Evolutionary conservation across 2,329 filamentous ascomycete species (phyloP).

Genomic region (Pestalotiopsis sp.): DNA sequence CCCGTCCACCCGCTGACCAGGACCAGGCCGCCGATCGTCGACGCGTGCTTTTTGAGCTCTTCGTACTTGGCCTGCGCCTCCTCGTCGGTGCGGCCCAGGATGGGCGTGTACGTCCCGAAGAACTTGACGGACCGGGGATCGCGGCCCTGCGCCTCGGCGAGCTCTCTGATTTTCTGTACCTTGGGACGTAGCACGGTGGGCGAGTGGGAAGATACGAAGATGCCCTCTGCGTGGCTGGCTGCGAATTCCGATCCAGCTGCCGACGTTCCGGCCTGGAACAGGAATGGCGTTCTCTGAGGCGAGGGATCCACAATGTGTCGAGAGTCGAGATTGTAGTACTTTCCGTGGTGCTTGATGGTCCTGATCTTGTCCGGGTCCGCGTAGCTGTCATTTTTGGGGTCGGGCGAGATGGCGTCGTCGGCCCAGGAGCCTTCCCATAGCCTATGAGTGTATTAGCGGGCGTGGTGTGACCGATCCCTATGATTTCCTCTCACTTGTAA

Average conservation of each 20-base stretch:
- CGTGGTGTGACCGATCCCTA: no score
- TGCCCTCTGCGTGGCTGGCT: slow-evolving; percentile 59
- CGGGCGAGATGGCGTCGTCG: slow-evolving; percentile 56
- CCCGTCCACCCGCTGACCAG: slow-evolving; percentile 62
- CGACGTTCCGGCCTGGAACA: slow-evolving; percentile 63
- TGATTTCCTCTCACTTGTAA: slow-evolving; percentile 48
- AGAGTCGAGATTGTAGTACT: slow-evolving; percentile 51
- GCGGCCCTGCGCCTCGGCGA: slow-evolving; percentile 52
- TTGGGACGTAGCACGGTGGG: slow-evolving; percentile 51
- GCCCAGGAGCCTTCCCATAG: slow-evolving; percentile 60
- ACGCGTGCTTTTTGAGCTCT: slow-evolving; percentile 54
- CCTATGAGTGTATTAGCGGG: slow-evolving; percentile 27
- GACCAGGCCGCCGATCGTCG: slow-evolving; percentile 55
- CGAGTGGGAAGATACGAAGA: slow-evolving; percentile 59
- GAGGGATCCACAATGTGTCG: slow-evolving; percentile 55
- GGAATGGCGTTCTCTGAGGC: slow-evolving; percentile 57
- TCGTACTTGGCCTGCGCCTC: slow-evolving; percentile 56
- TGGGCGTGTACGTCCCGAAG: slow-evolving; percentile 52
- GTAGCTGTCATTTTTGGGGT: slow-evolving; percentile 57
- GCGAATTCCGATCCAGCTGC: slow-evolving; percentile 58
- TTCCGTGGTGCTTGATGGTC: slow-evolving; percentile 62
- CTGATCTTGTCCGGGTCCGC: slow-evolving; percentile 61
- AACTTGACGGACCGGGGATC: slow-evolving; percentile 61
- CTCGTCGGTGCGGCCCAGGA: slow-evolving; percentile 51
- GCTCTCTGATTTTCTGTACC: slow-evolving; percentile 52